These are phyloP conservation scores for Mycena indigotica DNA, from an alignment of 768 basidiomycete genomes.

Conservation along the genomic window DNA sequence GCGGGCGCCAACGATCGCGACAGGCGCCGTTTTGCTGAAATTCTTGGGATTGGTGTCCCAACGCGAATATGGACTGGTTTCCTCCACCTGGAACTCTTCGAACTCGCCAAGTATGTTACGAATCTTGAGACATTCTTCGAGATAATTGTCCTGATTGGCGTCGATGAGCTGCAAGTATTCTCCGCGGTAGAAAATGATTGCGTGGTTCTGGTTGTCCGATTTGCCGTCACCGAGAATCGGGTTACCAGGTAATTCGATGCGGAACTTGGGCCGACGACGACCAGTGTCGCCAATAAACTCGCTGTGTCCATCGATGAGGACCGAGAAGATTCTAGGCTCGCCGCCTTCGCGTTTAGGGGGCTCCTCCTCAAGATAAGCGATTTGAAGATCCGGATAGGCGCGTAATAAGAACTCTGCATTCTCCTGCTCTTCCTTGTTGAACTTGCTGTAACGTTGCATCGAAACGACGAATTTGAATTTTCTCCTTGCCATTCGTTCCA, in stretches of 20 bases:
- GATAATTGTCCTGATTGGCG: constrained; percentile 99
- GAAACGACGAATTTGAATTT: constrained; percentile 99
- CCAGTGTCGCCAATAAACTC: constrained; percentile 91
- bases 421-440: constrained; percentile 99
- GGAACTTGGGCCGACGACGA: constrained; percentile 92
- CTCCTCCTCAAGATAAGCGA: constrained; percentile 98
- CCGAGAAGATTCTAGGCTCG: constrained; percentile 92
- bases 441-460: constrained; percentile 99
- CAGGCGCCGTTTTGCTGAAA: constrained; percentile 76
- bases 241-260: constrained; percentile 97
- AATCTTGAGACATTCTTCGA: constrained; percentile 99
- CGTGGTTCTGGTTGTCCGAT: constrained; percentile 99
- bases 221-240: constrained; percentile 99
- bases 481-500: constrained; percentile 95
- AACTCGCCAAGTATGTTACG: constrained; percentile 98
- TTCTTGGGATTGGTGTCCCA: constrained; percentile 90
- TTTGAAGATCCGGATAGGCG: constrained; percentile 97
- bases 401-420: constrained; percentile 97
- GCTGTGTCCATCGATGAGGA: constrained; percentile 96
- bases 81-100: constrained; percentile 86
- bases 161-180: constrained; percentile 99
- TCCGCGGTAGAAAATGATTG: constrained; percentile 98
- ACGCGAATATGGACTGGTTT: constrained; percentile 89
- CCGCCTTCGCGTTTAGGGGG: constrained; percentile 91
- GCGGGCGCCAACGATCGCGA: constrained; percentile 97